Percentiles rank a stretch among this genome's conserved stretches.
Conservation (phyloP, 2,329 filamentous ascomycete genomes). For the Neopestalotiopsis rosae region DNA sequence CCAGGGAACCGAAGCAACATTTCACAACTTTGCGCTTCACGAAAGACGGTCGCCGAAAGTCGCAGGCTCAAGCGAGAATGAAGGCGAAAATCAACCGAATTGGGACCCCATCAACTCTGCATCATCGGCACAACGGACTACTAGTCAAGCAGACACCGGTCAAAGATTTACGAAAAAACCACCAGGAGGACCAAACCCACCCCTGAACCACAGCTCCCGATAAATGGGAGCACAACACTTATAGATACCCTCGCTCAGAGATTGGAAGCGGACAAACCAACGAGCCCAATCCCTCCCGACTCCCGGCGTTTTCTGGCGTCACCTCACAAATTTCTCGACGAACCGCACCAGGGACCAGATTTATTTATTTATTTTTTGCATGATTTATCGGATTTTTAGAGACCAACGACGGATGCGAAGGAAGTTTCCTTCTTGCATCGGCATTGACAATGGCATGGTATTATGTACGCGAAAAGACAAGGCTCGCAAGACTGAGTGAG, state of each 20-base stretch:
- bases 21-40: neutral
- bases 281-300: neutral
- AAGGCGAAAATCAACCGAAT: neutral
- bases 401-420: neutral
- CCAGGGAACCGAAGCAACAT: neutral
- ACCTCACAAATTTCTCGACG: constrained; percentile 11
- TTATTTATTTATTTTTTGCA: neutral
- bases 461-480: neutral
- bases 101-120: neutral
- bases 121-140: neutral
- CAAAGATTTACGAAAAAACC: neutral
- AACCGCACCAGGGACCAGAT: constrained; percentile 3
- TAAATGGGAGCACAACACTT: neutral
- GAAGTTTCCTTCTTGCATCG: neutral
- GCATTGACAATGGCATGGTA: constrained; percentile 7
- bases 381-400: constrained; percentile 8
- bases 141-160: neutral
- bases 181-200: neutral
- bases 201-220: neutral
- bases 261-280: neutral
- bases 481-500: neutral
- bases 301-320: constrained; percentile 17
- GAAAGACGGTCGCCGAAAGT: neutral
- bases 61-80: neutral
- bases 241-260: constrained; percentile 18